Evolutionary conservation across 768 basidiomycete genomes (phyloP).

Genomic region (Rhodotorula graminis): DNA sequence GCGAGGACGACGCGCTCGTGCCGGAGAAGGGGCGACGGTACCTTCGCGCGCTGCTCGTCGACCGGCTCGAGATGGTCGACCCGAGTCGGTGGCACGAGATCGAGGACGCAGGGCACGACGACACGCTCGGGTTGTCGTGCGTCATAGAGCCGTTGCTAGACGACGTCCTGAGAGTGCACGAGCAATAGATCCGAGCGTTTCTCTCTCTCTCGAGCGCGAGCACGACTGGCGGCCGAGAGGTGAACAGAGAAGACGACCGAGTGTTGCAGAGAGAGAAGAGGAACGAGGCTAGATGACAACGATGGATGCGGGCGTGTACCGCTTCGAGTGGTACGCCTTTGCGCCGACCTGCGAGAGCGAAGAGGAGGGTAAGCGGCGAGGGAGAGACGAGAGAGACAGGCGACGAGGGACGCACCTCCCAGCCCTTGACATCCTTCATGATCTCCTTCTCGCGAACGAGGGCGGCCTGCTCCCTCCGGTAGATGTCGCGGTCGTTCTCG

Average conservation of each 20-base stretch:
- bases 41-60: constrained; percentile 15
- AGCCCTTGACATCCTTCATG: constrained; percentile 88
- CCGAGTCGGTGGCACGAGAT: constrained; percentile 3
- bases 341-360: constrained; percentile 66
- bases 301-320: constrained; percentile 62
- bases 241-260: not conserved
- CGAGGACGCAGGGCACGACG: constrained; percentile 23
- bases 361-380: not conserved
- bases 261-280: not conserved
- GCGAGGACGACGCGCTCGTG: constrained; percentile 11
- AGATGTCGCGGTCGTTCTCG: constrained; percentile 85
- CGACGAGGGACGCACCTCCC: constrained; percentile 66
- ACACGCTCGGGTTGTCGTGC: constrained; percentile 13
- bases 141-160: constrained; percentile 13
- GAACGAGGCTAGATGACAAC: constrained; percentile 54
- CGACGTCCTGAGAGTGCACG: not conserved
- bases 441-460: constrained; percentile 75
- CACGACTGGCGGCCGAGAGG: not conserved
- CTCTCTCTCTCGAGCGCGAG: too few species aligned
- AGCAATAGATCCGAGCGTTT: too few species aligned
- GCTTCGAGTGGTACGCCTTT: constrained; percentile 74
- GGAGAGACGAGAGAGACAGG: not conserved
- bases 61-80: constrained; percentile 10
- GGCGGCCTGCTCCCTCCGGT: constrained; percentile 73
- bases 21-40: constrained; percentile 11